These are phyloP conservation scores for Stagonosporopsis rhizophila DNA, from an alignment of 2,329 filamentous ascomycete genomes.

Conservation along the genomic window DNA sequence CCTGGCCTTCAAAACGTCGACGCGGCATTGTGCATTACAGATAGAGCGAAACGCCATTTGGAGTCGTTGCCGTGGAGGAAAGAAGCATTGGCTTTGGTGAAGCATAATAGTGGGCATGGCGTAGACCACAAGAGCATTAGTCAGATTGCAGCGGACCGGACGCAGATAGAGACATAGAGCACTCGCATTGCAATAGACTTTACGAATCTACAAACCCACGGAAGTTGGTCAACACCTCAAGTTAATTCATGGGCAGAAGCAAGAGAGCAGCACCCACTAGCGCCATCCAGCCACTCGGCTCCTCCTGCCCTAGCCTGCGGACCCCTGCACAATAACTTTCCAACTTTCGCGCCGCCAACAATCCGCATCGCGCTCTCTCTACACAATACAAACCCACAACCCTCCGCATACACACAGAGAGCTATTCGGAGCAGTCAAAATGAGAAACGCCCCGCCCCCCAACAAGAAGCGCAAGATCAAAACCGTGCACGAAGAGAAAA, in stretches of 20 bases:
- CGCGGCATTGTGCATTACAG: conserved; percentile 76
- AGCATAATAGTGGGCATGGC: conserved; percentile 1
- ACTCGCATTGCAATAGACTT: neutral
- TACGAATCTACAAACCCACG: neutral
- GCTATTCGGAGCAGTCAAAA: neutral
- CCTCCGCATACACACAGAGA: neutral
- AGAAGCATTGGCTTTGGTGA: conserved; percentile 25
- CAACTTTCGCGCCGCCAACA: conserved; percentile 15
- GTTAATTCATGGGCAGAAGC: neutral
- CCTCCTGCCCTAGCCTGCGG: conserved; percentile 4
- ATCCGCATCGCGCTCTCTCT: neutral
- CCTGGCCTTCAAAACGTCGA: conserved; percentile 74
- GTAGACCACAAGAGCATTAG: conserved; percentile 3
- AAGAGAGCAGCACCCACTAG: neutral
- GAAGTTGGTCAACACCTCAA: neutral
- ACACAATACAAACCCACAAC: neutral
- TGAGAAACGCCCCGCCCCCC: conserved; percentile 31
- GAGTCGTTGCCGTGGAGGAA: conserved; percentile 49
- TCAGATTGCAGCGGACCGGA: conserved; percentile 5
- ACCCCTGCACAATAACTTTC: conserved; percentile 36
- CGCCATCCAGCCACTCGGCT: conserved; percentile 4
- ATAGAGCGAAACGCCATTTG: conserved; percentile 55
- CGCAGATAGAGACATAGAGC: conserved; percentile 13
- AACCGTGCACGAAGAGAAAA: conserved; percentile 74
- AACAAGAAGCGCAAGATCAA: conserved; percentile 44